Evolutionary conservation across 768 basidiomycete genomes (phyloP).

Genomic region (Mycena crocata): DNA sequence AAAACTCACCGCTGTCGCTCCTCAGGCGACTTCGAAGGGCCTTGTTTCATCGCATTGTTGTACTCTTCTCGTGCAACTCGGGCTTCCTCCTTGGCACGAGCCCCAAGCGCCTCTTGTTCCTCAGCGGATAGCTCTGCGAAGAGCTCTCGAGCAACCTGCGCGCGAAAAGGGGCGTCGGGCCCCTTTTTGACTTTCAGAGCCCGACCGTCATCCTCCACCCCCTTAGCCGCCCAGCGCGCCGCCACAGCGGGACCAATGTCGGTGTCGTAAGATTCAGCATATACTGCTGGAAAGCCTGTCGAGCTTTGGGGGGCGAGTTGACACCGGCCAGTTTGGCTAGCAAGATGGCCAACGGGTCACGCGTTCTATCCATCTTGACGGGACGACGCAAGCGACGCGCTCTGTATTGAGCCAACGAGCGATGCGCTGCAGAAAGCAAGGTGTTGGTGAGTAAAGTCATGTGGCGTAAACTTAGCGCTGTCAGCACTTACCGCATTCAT

Average conservation of each 20-base stretch:
- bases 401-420: neutral
- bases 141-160: neutral
- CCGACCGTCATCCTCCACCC: too few species aligned
- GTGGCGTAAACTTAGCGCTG: neutral
- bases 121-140: neutral
- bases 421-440: neutral
- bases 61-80: neutral
- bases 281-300: slow-evolving; percentile 4
- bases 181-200: too few species aligned
- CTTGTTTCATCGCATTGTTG: neutral
- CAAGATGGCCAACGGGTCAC: neutral
- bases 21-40: neutral
- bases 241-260: neutral
- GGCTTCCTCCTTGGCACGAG: neutral
- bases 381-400: too few species aligned
- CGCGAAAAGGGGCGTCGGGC: neutral
- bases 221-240: neutral
- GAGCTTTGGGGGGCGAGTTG: too few species aligned
- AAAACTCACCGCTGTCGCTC: slow-evolving; percentile 1
- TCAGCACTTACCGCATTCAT: slow-evolving; percentile 1
- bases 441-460: neutral
- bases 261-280: neutral
- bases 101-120: neutral
- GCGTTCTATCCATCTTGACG: neutral
- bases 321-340: neutral